Base-by-base conservation (phyloP, 2,329 filamentous ascomycete species). In the Neocatenulostroma microsporum region DNA sequence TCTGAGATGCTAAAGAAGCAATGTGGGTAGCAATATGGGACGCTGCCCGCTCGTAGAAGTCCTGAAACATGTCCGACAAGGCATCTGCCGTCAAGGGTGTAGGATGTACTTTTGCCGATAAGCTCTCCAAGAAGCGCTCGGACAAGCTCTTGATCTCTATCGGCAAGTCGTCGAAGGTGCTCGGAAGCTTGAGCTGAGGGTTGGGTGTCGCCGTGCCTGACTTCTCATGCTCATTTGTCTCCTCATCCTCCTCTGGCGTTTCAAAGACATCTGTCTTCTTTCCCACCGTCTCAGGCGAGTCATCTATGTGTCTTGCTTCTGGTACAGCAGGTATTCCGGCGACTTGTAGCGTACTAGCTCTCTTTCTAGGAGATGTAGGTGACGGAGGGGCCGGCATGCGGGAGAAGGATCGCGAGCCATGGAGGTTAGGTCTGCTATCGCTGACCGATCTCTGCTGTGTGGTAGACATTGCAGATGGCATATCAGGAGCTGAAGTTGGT, bases 71-170 rank as follows among this genome's bases (percentile, higher is more conserved):
- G n/a, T 76, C 73, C 7, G 87, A 82, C 12, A 96, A 72, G 44
- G 76, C 80, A 31, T 94, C 86, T 54, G 93, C 82, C 30, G 76
- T 84, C 1, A 91, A 80, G 4, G 91, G 91, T 4, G 78, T 80
- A 2, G 84, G 76, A 54, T 95, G 84, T 21, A 93, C 81, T 68
- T 84, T 94, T 50, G 85, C 85, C 31, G 79, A 83, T 18, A 98
- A 68, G 5, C 86, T 89, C 44, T 94, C 86, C 54, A 96, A 80
- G 57, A 98, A 98, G 56, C 84, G 84, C 62, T 96, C 89, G 14
- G 83, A 86, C 56, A 95, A 67, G 60, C 85, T 91, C 40, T 91
- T 74, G 41, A 98, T 76, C 70, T 98, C 91, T 53, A 95, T 91
- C 11, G 91, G 91, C 27, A 98, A 76, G 54, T 94, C 84, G 51